Percentiles rank a stretch among this genome's conserved stretches.
phyloP scores from a whole-genome alignment of 805 yeast species.

The Saccharomycopsis microspora region DNA sequence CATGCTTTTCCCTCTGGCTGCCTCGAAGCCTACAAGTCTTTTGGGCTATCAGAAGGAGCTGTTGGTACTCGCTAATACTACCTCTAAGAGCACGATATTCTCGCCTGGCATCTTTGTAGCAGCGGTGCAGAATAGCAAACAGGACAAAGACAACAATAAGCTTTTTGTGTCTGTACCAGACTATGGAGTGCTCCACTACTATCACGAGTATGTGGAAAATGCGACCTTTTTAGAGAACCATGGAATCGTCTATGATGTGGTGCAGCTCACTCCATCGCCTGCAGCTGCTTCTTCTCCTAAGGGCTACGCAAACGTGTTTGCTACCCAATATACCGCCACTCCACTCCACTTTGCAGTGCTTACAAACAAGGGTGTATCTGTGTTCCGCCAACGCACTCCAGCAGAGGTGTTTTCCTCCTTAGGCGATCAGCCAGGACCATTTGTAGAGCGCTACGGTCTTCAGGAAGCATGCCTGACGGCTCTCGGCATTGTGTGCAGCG shows the following conservation, averaged over 20 bases:
- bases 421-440: constrained; percentile 58
- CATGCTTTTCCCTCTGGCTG: constrained; percentile 2
- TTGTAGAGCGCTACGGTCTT: constrained; percentile 70
- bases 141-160: constrained; percentile 25
- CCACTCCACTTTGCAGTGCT: constrained; percentile 71
- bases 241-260: constrained; percentile 59
- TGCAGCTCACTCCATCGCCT: constrained; percentile 58
- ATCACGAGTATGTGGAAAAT: constrained; percentile 64
- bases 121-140: constrained; percentile 29
- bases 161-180: constrained; percentile 75
- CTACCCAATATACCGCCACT: constrained; percentile 65
- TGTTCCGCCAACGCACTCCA: constrained; percentile 71
- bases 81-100: constrained; percentile 47
- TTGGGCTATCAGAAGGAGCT: constrained; percentile 45
- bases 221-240: constrained; percentile 60
- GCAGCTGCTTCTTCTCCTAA: constrained; percentile 63
- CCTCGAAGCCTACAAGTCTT: constrained; percentile 1
- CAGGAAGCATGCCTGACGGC: constrained; percentile 89
- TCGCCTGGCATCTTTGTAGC: constrained; percentile 85
- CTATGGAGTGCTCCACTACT: constrained; percentile 69
- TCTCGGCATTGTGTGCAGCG: constrained; percentile 70
- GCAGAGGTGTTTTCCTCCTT: constrained; percentile 63
- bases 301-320: constrained; percentile 79
- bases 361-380: constrained; percentile 67
- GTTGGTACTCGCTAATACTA: constrained; percentile 42